Conservation (phyloP, 257 asterid species). For the Solanum sparsipilum region DNA sequence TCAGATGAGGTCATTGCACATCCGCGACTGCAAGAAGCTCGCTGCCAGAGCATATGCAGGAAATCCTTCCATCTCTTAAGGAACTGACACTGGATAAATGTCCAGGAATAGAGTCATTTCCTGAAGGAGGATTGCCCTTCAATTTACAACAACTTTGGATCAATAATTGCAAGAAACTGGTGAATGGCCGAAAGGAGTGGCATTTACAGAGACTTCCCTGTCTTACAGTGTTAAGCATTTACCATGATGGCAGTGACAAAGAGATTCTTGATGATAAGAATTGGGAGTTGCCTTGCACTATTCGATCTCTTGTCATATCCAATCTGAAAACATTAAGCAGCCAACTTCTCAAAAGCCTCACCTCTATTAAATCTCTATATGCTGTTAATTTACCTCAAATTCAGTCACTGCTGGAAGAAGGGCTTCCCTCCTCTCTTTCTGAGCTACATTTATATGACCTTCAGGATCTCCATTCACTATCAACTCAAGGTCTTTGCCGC, state of each 20-base stretch:
- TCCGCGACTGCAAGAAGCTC: not conserved
- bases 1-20: not conserved
- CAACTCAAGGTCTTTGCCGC: not conserved
- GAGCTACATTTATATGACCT: not conserved
- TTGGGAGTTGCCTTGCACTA: constrained; percentile 1
- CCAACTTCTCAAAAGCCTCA: not conserved
- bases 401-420: not conserved
- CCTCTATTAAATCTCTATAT: not conserved
- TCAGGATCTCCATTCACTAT: not conserved
- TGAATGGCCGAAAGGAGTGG: not conserved
- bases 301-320: not conserved
- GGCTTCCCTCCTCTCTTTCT: not conserved
- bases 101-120: not conserved
- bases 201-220: not conserved
- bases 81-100: rapidly evolving
- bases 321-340: not conserved
- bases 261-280: not conserved
- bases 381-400: not conserved
- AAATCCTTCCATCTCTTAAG: not conserved
- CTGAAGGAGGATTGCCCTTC: constrained; percentile 4
- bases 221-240: not conserved
- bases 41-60: not conserved
- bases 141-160: not conserved
- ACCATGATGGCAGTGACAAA: not conserved
- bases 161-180: not conserved